Evolutionary conservation across 1,139 yeast genomes (phyloP).

Genomic region (Blastobotrys persicus): DNA sequence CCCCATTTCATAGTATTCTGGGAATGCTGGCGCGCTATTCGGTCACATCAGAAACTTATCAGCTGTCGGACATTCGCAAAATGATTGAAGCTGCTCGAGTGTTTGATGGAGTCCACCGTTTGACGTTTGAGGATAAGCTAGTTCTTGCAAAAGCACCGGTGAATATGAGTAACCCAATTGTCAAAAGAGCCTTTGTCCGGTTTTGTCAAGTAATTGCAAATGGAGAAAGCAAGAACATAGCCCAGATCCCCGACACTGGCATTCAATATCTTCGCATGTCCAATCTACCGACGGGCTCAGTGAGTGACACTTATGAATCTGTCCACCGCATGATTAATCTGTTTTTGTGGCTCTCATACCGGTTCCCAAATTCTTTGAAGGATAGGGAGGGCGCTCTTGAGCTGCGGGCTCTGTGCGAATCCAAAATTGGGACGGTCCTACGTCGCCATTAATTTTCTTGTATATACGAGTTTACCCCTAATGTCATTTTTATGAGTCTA

Average conservation of each 20-base stretch:
- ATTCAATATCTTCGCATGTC: constrained; percentile 22
- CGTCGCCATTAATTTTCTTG: neutral
- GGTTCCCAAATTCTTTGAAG: constrained; percentile 79
- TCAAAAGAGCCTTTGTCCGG: constrained; percentile 28
- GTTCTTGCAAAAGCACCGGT: constrained; percentile 39
- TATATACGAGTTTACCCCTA: neutral
- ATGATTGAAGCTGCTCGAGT: constrained; percentile 30
- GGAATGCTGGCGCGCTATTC: constrained; percentile 22
- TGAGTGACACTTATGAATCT: constrained; percentile 49
- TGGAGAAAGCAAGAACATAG: constrained; percentile 30
- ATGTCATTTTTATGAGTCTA: neutral
- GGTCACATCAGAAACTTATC: constrained; percentile 23
- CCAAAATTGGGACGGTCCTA: constrained; percentile 21
- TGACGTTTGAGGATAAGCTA: constrained; percentile 36
- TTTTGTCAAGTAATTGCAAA: constrained; percentile 35
- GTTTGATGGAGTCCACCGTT: constrained; percentile 30
- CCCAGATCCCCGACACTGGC: constrained; percentile 30
- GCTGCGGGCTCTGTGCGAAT: constrained; percentile 46
- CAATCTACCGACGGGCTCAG: constrained; percentile 11
- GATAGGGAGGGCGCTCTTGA: constrained; percentile 75
- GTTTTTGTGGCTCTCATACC: constrained; percentile 80
- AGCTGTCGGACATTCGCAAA: constrained; percentile 27
- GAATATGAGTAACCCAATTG: constrained; percentile 19
- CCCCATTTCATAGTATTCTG: constrained; percentile 27
- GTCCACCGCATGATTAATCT: constrained; percentile 67